phyloP scores from a whole-genome alignment of 768 basidiomycete species.

The Tubosaeta brunneosetosa region DNA sequence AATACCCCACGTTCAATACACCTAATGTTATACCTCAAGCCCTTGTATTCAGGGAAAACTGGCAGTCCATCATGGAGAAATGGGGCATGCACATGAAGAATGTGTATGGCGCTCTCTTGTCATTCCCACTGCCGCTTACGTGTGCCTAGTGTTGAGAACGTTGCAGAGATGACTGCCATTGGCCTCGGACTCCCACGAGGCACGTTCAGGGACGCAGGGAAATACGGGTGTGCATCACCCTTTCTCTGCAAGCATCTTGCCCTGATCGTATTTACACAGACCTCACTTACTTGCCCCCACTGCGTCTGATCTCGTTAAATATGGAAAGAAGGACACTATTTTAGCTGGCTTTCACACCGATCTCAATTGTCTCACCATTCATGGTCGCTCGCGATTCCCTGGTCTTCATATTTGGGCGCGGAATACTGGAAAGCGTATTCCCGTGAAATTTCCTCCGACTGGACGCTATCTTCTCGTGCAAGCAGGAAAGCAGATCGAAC shows the following conservation, averaged over 20 bases:
- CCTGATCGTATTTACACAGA: constrained; percentile 31
- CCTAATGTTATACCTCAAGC: constrained; percentile 78
- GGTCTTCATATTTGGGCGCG: constrained; percentile 94
- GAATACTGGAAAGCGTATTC: constrained; percentile 86
- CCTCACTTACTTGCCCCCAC: constrained; percentile 92
- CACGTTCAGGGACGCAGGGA: constrained; percentile 74
- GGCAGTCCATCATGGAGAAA: constrained; percentile 71
- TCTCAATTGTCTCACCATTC: constrained; percentile 90
- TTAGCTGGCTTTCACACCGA: constrained; percentile 94
- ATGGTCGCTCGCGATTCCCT: constrained; percentile 81
- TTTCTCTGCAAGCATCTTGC: neutral
- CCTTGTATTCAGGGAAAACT: constrained; percentile 49
- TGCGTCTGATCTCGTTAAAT: constrained; percentile 82
- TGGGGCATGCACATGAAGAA: constrained; percentile 89
- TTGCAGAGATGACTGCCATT: constrained; percentile 85
- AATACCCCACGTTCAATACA: constrained; percentile 73
- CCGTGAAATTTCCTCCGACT: constrained; percentile 79
- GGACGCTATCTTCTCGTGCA: constrained; percentile 84
- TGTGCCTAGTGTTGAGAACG: constrained; percentile 62
- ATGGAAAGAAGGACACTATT: constrained; percentile 74
- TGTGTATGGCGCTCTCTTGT: constrained; percentile 50
- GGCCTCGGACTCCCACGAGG: constrained; percentile 71
- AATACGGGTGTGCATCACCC: constrained; percentile 62
- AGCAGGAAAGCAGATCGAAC: constrained; percentile 93
- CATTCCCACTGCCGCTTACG: constrained; percentile 4